These are phyloP conservation scores for Taphrina populina DNA, from an alignment of 1,139 yeast genomes.

Conservation along the genomic window DNA sequence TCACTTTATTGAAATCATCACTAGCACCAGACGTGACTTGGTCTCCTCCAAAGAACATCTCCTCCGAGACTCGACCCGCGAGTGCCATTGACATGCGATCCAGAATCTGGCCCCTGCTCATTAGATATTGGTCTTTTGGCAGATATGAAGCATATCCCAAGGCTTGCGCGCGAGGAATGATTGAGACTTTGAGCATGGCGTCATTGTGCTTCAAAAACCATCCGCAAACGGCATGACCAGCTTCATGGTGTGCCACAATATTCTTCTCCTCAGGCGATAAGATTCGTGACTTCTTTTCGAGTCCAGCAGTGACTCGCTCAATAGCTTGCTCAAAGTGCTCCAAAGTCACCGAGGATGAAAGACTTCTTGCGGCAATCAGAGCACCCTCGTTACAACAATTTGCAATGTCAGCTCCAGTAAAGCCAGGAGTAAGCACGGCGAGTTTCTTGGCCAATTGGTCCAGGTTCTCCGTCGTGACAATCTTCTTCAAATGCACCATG, in stretches of 20 bases:
- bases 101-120: conserved; percentile 71
- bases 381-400: conserved; percentile 98
- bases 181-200: conserved; percentile 89
- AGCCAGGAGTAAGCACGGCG: conserved; percentile 96
- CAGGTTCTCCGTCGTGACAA: conserved; percentile 55
- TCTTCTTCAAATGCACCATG: conserved; percentile 72
- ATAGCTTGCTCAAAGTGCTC: conserved; percentile 91
- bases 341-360: conserved; percentile 65
- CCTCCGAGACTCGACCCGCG: conserved; percentile 96
- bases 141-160: conserved; percentile 97
- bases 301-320: conserved; percentile 94
- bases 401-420: conserved; percentile 97
- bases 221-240: conserved; percentile 98
- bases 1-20: conserved; percentile 95
- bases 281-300: conserved; percentile 85
- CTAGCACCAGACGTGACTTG: conserved; percentile 94
- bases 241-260: conserved; percentile 95
- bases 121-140: conserved; percentile 87
- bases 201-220: conserved; percentile 90
- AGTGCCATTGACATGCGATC: conserved; percentile 96
- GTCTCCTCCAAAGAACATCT: conserved; percentile 64
- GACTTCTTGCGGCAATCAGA: conserved; percentile 84
- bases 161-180: conserved; percentile 94
- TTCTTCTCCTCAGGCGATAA: conserved; percentile 79
- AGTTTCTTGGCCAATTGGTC: conserved; percentile 73